Evolutionary conservation across 495 filamentous ascomycete genomes (phyloP).

Genomic region (Massariosphaeria phaeospora): DNA sequence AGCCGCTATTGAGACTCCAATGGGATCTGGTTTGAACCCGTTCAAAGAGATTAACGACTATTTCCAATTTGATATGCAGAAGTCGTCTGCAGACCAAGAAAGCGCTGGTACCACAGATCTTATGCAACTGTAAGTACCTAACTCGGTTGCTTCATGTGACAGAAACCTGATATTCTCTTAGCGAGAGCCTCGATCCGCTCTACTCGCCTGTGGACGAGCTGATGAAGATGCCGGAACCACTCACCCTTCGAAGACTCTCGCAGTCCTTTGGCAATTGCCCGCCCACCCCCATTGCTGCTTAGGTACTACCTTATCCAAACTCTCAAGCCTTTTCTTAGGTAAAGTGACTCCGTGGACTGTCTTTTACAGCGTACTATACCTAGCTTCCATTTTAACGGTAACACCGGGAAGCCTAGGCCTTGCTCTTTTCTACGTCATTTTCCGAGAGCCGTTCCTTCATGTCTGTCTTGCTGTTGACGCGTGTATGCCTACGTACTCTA

Average conservation of each 20-base stretch:
- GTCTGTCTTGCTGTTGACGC: too few relatives aligned
- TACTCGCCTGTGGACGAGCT: constrained; percentile 13
- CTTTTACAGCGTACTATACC: too few relatives aligned
- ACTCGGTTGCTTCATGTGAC: not conserved
- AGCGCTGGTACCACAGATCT: not conserved
- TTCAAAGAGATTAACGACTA: constrained; percentile 20
- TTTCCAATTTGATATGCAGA: constrained; percentile 17
- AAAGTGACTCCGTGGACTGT: too few relatives aligned
- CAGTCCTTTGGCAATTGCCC: constrained; percentile 10
- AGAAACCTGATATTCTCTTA: not conserved
- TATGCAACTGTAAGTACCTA: constrained; percentile 20
- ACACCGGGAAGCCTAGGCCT: too few relatives aligned
- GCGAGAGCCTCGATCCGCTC: constrained; percentile 29
- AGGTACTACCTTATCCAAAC: too few relatives aligned
- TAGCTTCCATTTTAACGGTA: too few relatives aligned
- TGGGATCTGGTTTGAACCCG: constrained; percentile 9
- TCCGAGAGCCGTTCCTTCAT: too few relatives aligned
- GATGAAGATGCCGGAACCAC: constrained; percentile 11
- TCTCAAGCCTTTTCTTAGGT: too few relatives aligned
- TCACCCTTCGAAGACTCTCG: constrained; percentile 18
- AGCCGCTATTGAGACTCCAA: not conserved
- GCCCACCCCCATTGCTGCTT: too few relatives aligned
- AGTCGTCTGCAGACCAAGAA: not conserved
- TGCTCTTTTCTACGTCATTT: too few relatives aligned
- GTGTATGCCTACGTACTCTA: too few relatives aligned